Conservation (phyloP, 2,329 filamentous ascomycete species). For the Scedosporium boydii region DNA sequence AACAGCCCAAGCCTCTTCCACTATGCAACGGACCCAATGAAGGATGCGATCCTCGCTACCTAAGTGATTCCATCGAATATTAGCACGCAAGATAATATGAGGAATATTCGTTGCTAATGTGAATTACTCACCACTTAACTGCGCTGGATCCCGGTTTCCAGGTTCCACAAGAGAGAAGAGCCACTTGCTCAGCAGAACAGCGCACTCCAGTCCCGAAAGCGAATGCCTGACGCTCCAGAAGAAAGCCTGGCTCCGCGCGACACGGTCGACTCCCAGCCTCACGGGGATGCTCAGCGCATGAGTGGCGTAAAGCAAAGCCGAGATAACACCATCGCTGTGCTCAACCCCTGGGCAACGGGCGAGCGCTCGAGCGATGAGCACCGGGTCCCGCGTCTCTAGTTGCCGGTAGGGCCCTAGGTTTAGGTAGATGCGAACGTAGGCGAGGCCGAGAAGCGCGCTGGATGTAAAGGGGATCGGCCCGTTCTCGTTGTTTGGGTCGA, state of each 20-base stretch:
- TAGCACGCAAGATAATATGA: too few relatives aligned
- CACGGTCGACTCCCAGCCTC: slow-evolving; percentile 41
- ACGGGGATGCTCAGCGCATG: slow-evolving; percentile 48
- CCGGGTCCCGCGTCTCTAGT: slow-evolving; percentile 32
- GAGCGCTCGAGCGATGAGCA: slow-evolving; percentile 28
- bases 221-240: slow-evolving; percentile 50
- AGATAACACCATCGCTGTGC: slow-evolving; percentile 35
- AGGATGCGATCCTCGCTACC: slow-evolving; percentile 33
- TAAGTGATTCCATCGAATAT: slow-evolving; percentile 9
- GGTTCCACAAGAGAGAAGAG: slow-evolving; percentile 19
- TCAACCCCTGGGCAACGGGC: slow-evolving; percentile 27
- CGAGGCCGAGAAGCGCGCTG: slow-evolving; percentile 33
- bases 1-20: slow-evolving; percentile 30
- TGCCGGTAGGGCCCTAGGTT: slow-evolving; percentile 32
- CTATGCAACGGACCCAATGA: slow-evolving; percentile 34
- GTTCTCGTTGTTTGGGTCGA: slow-evolving; percentile 29
- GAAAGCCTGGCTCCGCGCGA: slow-evolving; percentile 44
- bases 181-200: slow-evolving; percentile 43
- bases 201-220: slow-evolving; percentile 43
- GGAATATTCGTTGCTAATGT: too few relatives aligned
- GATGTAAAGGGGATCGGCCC: slow-evolving; percentile 33
- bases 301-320: slow-evolving; percentile 41
- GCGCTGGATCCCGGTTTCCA: slow-evolving; percentile 8
- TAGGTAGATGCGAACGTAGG: slow-evolving; percentile 35
- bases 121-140: slow-evolving; percentile 18